These are phyloP conservation scores for Inga laurina DNA, from an alignment of 306 rosid genomes.

Conservation along the genomic window DNA sequence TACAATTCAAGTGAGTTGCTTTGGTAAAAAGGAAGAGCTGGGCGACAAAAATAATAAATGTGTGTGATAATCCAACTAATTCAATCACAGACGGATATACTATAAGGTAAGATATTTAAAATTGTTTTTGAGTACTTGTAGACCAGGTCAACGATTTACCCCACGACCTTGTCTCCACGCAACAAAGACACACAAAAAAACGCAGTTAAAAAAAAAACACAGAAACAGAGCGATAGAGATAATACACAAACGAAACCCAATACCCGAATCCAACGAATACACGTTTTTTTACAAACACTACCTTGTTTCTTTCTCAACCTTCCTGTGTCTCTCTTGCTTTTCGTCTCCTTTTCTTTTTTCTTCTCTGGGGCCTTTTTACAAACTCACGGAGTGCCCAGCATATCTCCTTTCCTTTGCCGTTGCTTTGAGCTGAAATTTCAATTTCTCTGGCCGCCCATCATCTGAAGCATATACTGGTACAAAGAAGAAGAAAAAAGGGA, in stretches of 20 bases:
- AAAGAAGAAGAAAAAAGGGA: slow-evolving; percentile 3
- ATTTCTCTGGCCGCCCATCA: not conserved
- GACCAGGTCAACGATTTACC: slow-evolving; percentile 11
- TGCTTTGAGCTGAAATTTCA: slow-evolving; percentile 28
- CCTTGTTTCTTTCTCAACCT: not conserved
- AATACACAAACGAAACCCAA: slow-evolving; percentile 29
- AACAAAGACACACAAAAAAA: slow-evolving; percentile 4
- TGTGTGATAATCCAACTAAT: no score
- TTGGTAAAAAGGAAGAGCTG: no score
- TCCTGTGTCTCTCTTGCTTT: slow-evolving; percentile 16
- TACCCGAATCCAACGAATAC: slow-evolving; percentile 4
- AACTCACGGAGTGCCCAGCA: slow-evolving; percentile 35
- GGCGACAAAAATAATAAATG: no score
- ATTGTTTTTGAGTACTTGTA: not conserved
- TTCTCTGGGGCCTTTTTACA: slow-evolving; percentile 35
- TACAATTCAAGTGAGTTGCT: no score
- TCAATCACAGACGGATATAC: no score
- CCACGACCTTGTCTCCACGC: slow-evolving; percentile 32
- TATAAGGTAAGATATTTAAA: no score
- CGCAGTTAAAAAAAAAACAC: slow-evolving; percentile 32
- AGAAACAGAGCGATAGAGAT: not conserved
- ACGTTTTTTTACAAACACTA: not conserved
- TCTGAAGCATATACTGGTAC: not conserved
- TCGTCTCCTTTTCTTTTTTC: not conserved
- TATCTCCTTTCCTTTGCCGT: slow-evolving; percentile 27